Evolutionary conservation across 2,329 filamentous ascomycete genomes (phyloP).

Genomic region (Venturia effusa): DNA sequence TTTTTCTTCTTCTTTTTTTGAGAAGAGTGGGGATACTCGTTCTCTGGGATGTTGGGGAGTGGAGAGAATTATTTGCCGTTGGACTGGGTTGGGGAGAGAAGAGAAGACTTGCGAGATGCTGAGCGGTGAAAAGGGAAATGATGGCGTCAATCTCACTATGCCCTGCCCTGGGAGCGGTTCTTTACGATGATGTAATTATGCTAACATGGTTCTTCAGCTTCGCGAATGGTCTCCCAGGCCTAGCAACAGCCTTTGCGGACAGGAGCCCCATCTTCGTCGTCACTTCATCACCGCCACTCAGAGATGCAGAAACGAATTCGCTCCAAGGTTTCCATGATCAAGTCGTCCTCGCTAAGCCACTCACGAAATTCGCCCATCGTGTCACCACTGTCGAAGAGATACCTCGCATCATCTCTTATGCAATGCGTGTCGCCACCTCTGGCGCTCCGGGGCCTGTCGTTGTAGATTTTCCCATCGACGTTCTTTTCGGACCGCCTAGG

Average conservation of each 20-base stretch:
- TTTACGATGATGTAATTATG: too few species aligned
- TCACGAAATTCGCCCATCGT: conserved; percentile 37
- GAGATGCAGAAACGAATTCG: conserved; percentile 36
- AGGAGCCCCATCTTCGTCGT: conserved; percentile 35
- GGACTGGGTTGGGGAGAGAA: too few species aligned
- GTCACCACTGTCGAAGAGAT: conserved; percentile 35
- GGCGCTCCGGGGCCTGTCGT: conserved; percentile 28
- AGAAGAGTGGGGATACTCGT: too few species aligned
- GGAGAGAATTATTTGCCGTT: too few species aligned
- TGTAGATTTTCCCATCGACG: conserved; percentile 29
- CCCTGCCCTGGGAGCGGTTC: too few species aligned
- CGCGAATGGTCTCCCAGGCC: conserved; percentile 34
- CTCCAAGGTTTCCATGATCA: conserved; percentile 38
- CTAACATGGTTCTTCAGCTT: conserved; percentile 23
- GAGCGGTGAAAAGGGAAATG: too few species aligned
- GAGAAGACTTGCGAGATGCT: too few species aligned
- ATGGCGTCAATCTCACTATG: too few species aligned
- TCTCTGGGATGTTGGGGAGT: too few species aligned
- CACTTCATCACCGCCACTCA: conserved; percentile 33
- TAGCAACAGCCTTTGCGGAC: conserved; percentile 36
- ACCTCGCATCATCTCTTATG: conserved; percentile 33
- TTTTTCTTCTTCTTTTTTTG: too few species aligned
- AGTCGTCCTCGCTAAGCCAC: conserved; percentile 30
- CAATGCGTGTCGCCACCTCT: conserved; percentile 28
- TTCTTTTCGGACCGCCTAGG: conserved; percentile 32